phyloP scores from a whole-genome alignment of 345 rosid genomes.

The Pugionium dolabratum region DNA sequence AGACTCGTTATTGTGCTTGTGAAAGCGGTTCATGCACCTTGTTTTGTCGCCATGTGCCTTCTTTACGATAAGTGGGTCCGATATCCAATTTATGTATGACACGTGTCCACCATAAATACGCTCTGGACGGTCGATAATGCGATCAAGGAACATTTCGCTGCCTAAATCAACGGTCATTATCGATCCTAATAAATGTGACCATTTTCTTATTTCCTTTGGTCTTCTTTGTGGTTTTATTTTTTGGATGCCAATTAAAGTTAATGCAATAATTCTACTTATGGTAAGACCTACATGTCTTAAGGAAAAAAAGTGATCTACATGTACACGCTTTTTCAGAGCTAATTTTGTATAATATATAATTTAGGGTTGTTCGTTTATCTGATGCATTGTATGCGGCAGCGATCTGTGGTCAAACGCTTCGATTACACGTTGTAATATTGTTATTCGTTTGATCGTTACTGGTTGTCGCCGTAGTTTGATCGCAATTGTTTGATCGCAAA shows the following conservation, averaged over 20 bases:
- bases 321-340: constrained; percentile 19
- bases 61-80: too few relatives aligned
- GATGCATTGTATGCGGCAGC: too few relatives aligned
- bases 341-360: too few relatives aligned
- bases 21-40: constrained; percentile 49
- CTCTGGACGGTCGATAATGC: constrained; percentile 14
- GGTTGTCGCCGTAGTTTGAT: too few relatives aligned
- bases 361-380: too few relatives aligned
- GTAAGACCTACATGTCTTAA: background rate
- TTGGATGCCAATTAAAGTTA: background rate
- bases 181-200: constrained; percentile 37
- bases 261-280: constrained; percentile 2
- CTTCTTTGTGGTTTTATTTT: too few relatives aligned
- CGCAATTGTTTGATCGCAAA: too few relatives aligned
- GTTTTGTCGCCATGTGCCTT: constrained; percentile 12
- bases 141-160: background rate
- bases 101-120: constrained; percentile 1
- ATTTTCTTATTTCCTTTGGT: background rate
- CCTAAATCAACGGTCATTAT: constrained; percentile 39
- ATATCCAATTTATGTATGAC: background rate
- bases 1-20: background rate
- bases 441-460: too few relatives aligned
- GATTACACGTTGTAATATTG: too few relatives aligned
- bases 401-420: too few relatives aligned
- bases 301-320: background rate